A percentile compares a stretch with the other conserved stretches of the same genome.
Conservation (phyloP, 1,284 basidiomycete genomes). For the Uromyces viciae-fabae region DNA sequence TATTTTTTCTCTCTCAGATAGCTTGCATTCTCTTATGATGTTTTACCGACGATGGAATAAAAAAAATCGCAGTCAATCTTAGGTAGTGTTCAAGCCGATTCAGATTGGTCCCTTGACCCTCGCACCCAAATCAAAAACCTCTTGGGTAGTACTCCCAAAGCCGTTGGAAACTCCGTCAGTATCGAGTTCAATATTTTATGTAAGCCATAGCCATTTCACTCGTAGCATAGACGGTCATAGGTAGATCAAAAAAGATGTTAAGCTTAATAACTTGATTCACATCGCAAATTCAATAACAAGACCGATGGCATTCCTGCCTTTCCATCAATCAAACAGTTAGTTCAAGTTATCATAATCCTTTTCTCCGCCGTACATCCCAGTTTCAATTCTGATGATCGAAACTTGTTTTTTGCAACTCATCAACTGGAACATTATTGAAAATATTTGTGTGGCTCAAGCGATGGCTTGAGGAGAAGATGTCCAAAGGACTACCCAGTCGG, state of each 20-base stretch:
- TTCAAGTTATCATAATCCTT: not conserved
- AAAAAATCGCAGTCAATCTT: slow-evolving; percentile 37
- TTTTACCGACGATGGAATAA: not conserved
- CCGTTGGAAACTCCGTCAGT: slow-evolving; percentile 34
- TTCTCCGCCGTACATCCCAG: not conserved
- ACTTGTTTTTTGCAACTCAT: too few relatives aligned
- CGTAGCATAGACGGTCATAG: too few relatives aligned
- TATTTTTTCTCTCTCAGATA: not conserved
- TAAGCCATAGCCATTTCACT: not conserved
- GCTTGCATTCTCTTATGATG: not conserved
- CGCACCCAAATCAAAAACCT: slow-evolving; percentile 34
- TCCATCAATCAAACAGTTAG: slow-evolving; percentile 32
- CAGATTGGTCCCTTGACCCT: slow-evolving; percentile 40
- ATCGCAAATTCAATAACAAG: not conserved
- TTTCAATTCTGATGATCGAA: too few relatives aligned
- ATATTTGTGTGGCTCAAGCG: not conserved
- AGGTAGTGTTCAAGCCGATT: slow-evolving; percentile 38
- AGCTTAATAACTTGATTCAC: not conserved
- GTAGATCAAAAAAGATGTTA: not conserved
- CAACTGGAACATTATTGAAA: not conserved
- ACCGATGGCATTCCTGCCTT: slow-evolving; percentile 41
- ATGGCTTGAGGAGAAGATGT: slow-evolving; percentile 39
- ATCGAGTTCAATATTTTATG: slow-evolving; percentile 42
- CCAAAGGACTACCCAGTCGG: slow-evolving; percentile 39
- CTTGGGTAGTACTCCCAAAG: slow-evolving; percentile 29